These are phyloP conservation scores for Podila verticillata DNA, from an alignment of 192 early-diverging fungal species.

Conservation along the genomic window DNA sequence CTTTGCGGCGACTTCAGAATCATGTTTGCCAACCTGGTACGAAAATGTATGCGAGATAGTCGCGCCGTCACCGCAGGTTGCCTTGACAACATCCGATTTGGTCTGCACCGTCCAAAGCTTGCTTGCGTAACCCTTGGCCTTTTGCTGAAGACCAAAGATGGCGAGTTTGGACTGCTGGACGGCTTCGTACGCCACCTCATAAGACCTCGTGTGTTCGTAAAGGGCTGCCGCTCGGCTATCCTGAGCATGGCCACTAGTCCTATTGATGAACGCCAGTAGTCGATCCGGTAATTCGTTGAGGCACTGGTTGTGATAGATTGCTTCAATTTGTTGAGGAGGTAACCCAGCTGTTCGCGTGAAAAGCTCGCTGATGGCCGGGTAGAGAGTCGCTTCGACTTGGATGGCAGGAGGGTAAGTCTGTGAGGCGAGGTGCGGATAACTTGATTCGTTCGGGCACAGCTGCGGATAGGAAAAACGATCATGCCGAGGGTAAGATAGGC, in stretches of 20 bases:
- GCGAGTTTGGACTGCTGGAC: conserved; percentile 32
- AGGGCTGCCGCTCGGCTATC: conserved; percentile 4
- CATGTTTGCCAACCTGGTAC: conserved; percentile 37
- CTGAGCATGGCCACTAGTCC: not conserved
- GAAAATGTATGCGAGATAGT: conserved; percentile 34
- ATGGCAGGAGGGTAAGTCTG: not conserved
- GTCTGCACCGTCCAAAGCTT: conserved; percentile 46
- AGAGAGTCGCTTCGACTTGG: not conserved
- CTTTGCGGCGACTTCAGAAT: conserved; percentile 29
- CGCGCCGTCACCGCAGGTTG: conserved; percentile 36
- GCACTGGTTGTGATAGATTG: conserved; percentile 14
- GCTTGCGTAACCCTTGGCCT: conserved; percentile 48
- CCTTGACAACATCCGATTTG: conserved; percentile 36
- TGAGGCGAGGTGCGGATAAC: not conserved
- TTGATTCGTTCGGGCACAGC: not conserved
- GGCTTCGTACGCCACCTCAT: conserved; percentile 29
- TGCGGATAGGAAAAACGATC: not conserved
- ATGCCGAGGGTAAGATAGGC: conserved; percentile 7
- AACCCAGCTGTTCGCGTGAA: not conserved
- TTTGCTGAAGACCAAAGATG: conserved; percentile 37
- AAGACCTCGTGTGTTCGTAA: conserved; percentile 16
- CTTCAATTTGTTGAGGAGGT: conserved; percentile 7
- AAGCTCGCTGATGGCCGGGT: conserved; percentile 5
- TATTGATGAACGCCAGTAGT: conserved; percentile 2
- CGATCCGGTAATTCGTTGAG: conserved; percentile 10